Percentiles rank a stretch among this genome's conserved stretches.
Conservation (phyloP, 805 yeast species). For the Kluyveromyces lactis region DNA sequence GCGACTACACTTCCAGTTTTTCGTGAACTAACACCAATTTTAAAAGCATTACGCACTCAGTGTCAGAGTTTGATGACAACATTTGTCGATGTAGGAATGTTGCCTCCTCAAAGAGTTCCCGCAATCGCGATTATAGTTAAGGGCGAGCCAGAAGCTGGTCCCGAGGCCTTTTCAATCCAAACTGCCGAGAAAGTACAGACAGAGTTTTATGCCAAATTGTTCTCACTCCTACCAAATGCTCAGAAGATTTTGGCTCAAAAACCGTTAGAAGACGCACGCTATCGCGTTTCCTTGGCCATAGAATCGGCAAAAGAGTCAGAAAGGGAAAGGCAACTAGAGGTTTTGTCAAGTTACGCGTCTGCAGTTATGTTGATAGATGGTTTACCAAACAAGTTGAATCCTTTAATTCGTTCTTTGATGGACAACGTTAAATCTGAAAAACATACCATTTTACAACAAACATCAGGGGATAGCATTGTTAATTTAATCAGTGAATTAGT, state of each 20-base stretch:
- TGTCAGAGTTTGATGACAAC: conserved; percentile 76
- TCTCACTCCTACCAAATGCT: conserved; percentile 55
- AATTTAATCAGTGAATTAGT: conserved; percentile 54
- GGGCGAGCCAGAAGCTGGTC: conserved; percentile 91
- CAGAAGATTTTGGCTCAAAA: conserved; percentile 63
- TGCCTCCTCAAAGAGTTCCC: conserved; percentile 65
- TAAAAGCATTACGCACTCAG: conserved; percentile 78
- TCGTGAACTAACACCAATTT: conserved; percentile 78
- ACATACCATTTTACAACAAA: conserved; percentile 51
- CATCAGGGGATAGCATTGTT: conserved; percentile 66
- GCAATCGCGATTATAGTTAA: conserved; percentile 82
- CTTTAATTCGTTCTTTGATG: conserved; percentile 84
- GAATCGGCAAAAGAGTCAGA: conserved; percentile 54
- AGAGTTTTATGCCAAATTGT: conserved; percentile 58
- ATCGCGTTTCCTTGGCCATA: conserved; percentile 57
- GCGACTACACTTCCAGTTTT: conserved; percentile 38
- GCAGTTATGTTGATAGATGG: conserved; percentile 53
- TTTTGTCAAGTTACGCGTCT: conserved; percentile 70
- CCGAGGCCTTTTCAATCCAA: conserved; percentile 78
- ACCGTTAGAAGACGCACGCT: conserved; percentile 70
- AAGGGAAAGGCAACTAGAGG: conserved; percentile 44
- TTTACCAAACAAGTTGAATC: conserved; percentile 83
- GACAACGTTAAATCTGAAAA: conserved; percentile 80
- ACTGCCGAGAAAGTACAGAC: conserved; percentile 63
- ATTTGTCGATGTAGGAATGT: conserved; percentile 67